Evolutionary conservation across 2,329 filamentous ascomycete species (phyloP).

Genomic region (Aspergillus amoenus): DNA sequence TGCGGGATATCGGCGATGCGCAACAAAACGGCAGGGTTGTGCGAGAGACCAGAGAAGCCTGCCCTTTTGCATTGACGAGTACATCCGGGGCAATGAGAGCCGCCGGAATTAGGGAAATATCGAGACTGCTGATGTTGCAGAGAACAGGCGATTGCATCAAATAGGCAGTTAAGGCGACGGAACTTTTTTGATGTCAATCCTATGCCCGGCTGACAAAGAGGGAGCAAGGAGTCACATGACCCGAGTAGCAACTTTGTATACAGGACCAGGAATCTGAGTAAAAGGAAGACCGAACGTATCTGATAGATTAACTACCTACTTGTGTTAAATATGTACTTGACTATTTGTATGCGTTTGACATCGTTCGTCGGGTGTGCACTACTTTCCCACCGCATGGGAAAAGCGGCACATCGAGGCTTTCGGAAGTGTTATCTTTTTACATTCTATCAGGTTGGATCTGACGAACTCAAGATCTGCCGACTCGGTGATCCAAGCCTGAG

Average conservation of each 20-base stretch:
- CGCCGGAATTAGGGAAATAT: slow-evolving; percentile 23
- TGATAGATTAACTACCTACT: too few species aligned
- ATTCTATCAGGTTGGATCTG: neutral
- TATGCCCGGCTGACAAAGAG: neutral
- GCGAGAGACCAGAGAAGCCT: slow-evolving; percentile 34
- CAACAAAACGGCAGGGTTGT: slow-evolving; percentile 39
- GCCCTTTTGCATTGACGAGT: slow-evolving; percentile 39
- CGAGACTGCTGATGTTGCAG: slow-evolving; percentile 19
- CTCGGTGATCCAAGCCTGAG: neutral
- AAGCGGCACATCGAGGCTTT: too few species aligned
- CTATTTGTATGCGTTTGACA: too few species aligned
- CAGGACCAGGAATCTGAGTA: too few species aligned
- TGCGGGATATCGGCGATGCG: slow-evolving; percentile 36
- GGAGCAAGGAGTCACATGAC: neutral
- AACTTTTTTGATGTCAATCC: slow-evolving; percentile 7
- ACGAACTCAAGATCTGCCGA: neutral
- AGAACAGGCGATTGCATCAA: slow-evolving; percentile 19
- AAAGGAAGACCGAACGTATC: too few species aligned
- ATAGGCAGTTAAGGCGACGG: neutral
- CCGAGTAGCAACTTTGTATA: too few species aligned
- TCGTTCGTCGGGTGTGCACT: too few species aligned
- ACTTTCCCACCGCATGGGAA: too few species aligned
- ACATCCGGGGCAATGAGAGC: slow-evolving; percentile 32
- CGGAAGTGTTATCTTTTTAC: too few species aligned
- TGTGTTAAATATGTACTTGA: too few species aligned